phyloP scores from a whole-genome alignment of 2,329 filamentous ascomycete genomes.

The Microsporum ferrugineum region DNA sequence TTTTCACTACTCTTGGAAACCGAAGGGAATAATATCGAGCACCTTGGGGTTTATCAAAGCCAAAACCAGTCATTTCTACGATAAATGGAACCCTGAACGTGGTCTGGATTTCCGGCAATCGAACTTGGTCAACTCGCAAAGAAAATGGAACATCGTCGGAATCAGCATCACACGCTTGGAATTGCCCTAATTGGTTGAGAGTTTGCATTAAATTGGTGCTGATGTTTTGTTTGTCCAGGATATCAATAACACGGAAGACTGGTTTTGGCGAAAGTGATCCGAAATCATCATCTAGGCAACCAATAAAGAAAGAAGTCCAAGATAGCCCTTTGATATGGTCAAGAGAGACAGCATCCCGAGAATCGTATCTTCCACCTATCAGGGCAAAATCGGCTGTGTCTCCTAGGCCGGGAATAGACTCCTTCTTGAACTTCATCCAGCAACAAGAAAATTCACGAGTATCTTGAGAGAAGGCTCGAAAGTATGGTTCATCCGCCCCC shows the following conservation, averaged over 20 bases:
- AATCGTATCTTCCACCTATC: constrained; percentile 61
- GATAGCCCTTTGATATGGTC: constrained; percentile 42
- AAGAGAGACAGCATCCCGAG: constrained; percentile 48
- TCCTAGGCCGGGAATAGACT: constrained; percentile 66
- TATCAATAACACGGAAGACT: constrained; percentile 55
- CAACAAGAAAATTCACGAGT: constrained; percentile 23
- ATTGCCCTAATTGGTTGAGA: constrained; percentile 40
- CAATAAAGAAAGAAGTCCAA: constrained; percentile 75
- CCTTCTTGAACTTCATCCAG: constrained; percentile 80
- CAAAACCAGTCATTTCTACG: constrained; percentile 68
- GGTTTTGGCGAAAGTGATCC: constrained; percentile 46
- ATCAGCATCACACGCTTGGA: constrained; percentile 32
- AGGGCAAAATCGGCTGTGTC: constrained; percentile 76
- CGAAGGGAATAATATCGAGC: constrained; percentile 61
- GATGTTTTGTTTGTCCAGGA: constrained; percentile 42
- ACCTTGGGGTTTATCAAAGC: constrained; percentile 61
- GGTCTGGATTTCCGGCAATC: constrained; percentile 26
- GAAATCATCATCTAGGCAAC: constrained; percentile 59
- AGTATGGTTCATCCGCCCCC: constrained; percentile 62
- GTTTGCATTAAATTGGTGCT: constrained; percentile 41
- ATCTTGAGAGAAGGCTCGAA: constrained; percentile 40
- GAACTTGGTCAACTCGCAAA: constrained; percentile 37
- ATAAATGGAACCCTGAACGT: constrained; percentile 62
- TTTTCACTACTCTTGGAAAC: constrained; percentile 64
- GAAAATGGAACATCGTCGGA: constrained; percentile 27